A percentile compares a stretch with the other conserved stretches of the same genome.
These are phyloP conservation scores for Ogataea nakhonphanomensis DNA, from an alignment of 805 yeast species.

Conservation along the genomic window DNA sequence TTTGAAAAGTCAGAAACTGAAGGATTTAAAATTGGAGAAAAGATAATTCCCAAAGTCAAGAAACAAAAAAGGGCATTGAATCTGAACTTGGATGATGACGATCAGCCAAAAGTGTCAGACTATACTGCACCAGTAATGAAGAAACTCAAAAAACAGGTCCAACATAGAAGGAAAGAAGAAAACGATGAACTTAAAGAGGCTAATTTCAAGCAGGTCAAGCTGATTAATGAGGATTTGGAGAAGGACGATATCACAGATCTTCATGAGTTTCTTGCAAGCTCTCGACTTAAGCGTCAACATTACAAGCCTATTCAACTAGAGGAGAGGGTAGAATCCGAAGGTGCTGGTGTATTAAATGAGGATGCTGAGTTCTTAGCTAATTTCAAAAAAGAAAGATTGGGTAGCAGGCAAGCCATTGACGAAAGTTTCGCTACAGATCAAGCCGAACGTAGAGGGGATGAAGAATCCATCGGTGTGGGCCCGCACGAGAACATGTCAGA, in stretches of 20 bases:
- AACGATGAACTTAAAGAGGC: constrained; percentile 20
- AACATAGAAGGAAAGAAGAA: constrained; percentile 18
- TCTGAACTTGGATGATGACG: constrained; percentile 20
- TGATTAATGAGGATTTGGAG: constrained; percentile 28
- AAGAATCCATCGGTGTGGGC: background rate
- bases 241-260: constrained; percentile 27
- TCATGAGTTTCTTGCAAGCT: constrained; percentile 27
- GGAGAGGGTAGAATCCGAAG: constrained; percentile 28
- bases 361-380: background rate
- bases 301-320: constrained; percentile 1
- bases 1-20: constrained; percentile 24
- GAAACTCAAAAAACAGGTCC: constrained; percentile 13
- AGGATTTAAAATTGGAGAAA: constrained; percentile 28
- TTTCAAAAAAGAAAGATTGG: background rate
- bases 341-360: constrained; percentile 33
- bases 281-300: constrained; percentile 29
- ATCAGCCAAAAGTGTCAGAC: constrained; percentile 4
- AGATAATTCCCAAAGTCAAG: constrained; percentile 3
- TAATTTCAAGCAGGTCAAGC: constrained; percentile 25
- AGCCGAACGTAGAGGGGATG: too few relatives aligned
- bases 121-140: constrained; percentile 15
- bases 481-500: background rate
- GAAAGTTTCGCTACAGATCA: too few relatives aligned
- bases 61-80: constrained; percentile 15
- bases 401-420: too few relatives aligned